Evolutionary conservation across 2,329 filamentous ascomycete genomes (phyloP).

Genomic region (Calonectria ilicicola): DNA sequence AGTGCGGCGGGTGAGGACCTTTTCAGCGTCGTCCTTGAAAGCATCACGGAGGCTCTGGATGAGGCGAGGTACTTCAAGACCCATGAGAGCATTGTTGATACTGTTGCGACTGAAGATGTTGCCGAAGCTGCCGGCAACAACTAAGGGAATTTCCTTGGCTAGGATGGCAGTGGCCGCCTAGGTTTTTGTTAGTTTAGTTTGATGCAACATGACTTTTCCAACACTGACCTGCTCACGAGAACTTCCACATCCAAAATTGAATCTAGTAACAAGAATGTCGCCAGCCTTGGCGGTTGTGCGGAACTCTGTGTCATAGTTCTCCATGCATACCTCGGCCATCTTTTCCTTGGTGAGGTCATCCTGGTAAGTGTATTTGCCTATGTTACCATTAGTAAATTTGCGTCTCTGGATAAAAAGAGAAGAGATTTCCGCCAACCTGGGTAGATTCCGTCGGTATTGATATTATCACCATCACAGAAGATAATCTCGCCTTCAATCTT

Average conservation of each 20-base stretch:
- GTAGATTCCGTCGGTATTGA: constrained; percentile 61
- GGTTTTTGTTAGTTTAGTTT: too few relatives aligned
- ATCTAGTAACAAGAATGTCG: constrained; percentile 88
- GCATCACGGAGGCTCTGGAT: constrained; percentile 74
- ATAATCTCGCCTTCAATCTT: constrained; percentile 87
- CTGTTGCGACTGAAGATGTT: constrained; percentile 86
- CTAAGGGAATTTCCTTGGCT: constrained; percentile 82
- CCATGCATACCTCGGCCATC: constrained; percentile 93
- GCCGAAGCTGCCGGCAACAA: constrained; percentile 83
- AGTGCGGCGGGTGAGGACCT: constrained; percentile 76
- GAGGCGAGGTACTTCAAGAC: constrained; percentile 76
- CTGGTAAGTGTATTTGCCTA: constrained; percentile 89
- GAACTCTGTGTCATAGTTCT: constrained; percentile 89
- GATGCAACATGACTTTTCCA: too few relatives aligned
- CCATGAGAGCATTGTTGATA: constrained; percentile 84
- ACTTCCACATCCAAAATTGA: constrained; percentile 88
- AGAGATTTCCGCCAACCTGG: too few relatives aligned
- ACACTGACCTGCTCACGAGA: constrained; percentile 69
- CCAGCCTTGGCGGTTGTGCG: constrained; percentile 69
- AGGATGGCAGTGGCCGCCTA: constrained; percentile 88
- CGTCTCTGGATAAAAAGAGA: too few relatives aligned
- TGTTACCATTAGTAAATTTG: constrained; percentile 26
- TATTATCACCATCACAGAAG: constrained; percentile 62
- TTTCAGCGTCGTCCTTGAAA: constrained; percentile 62
- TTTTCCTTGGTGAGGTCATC: constrained; percentile 80